Percentiles rank a stretch among this genome's conserved stretches.
Conservation (phyloP, 2,329 filamentous ascomycete species). For the Talaromyces amestolkiae region DNA sequence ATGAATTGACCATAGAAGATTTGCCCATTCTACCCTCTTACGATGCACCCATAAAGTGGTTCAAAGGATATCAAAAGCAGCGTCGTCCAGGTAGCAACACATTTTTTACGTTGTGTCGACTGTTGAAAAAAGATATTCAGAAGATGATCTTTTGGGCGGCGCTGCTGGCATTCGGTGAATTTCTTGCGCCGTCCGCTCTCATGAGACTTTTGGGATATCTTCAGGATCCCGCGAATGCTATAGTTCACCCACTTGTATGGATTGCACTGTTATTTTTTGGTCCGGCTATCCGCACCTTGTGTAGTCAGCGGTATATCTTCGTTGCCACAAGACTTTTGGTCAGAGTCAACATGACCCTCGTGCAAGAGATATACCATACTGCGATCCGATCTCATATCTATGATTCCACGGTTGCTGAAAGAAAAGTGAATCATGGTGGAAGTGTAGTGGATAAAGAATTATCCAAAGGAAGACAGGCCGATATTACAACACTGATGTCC, state of each 20-base stretch:
- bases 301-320: constrained; percentile 59
- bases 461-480: constrained; percentile 46
- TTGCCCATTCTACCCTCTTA: constrained; percentile 33
- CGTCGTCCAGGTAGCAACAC: constrained; percentile 30
- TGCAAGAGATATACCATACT: constrained; percentile 58
- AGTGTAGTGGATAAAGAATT: constrained; percentile 26
- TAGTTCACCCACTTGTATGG: constrained; percentile 54
- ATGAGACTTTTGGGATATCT: constrained; percentile 55
- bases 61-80: constrained; percentile 26
- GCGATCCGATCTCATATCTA: constrained; percentile 56
- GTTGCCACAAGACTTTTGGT: constrained; percentile 57
- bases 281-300: constrained; percentile 49
- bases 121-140: constrained; percentile 28
- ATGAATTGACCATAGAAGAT: constrained; percentile 33
- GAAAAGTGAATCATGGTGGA: constrained; percentile 12
- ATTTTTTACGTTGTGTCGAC: constrained; percentile 26
- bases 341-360: constrained; percentile 56
- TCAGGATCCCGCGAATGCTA: constrained; percentile 45
- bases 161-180: constrained; percentile 40
- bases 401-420: constrained; percentile 36
- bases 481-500: constrained; percentile 58
- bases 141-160: constrained; percentile 30
- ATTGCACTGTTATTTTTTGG: constrained; percentile 55
- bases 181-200: constrained; percentile 55
- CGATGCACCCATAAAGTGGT: constrained; percentile 30